Evolutionary conservation across 2,329 filamentous ascomycete genomes (phyloP).

Genomic region (Keithomyces neogunnii): DNA sequence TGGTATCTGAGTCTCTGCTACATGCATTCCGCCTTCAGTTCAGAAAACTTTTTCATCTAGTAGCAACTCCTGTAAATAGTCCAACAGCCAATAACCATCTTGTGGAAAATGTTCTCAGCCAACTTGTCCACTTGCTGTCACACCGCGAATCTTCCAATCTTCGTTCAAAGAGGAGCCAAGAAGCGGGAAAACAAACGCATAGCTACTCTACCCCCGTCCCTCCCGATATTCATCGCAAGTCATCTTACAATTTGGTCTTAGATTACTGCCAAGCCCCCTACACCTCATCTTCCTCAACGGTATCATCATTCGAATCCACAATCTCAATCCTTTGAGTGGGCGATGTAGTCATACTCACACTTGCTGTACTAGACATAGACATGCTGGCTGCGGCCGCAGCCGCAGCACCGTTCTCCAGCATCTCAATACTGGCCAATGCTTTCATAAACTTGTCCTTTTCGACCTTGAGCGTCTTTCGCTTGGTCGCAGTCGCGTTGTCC

Average conservation of each 20-base stretch:
- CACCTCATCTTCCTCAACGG: conserved; percentile 3
- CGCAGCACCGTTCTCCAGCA: conserved; percentile 28
- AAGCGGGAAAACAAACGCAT: not conserved
- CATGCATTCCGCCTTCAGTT: too few relatives aligned
- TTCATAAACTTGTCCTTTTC: conserved; percentile 38
- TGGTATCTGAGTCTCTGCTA: not conserved
- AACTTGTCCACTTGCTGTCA: too few relatives aligned
- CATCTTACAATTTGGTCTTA: not conserved
- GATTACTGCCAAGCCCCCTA: not conserved
- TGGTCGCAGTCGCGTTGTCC: conserved; percentile 32
- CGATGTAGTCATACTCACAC: conserved; percentile 12
- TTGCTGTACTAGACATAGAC: conserved; percentile 6
- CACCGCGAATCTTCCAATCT: too few relatives aligned
- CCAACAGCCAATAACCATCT: too few relatives aligned
- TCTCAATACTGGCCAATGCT: conserved; percentile 36
- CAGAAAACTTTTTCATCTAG: too few relatives aligned
- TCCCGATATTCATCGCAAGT: not conserved
- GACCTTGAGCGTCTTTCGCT: conserved; percentile 31
- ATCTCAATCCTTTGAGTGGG: conserved; percentile 6
- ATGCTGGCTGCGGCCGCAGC: conserved; percentile 3
- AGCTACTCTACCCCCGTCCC: not conserved
- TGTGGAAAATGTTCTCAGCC: too few relatives aligned
- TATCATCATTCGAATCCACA: not conserved
- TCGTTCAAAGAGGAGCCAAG: too few relatives aligned
- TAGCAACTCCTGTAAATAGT: too few relatives aligned